These are phyloP conservation scores for Schizosaccharomyces lindneri DNA, from an alignment of 805 yeast species.

Conservation along the genomic window DNA sequence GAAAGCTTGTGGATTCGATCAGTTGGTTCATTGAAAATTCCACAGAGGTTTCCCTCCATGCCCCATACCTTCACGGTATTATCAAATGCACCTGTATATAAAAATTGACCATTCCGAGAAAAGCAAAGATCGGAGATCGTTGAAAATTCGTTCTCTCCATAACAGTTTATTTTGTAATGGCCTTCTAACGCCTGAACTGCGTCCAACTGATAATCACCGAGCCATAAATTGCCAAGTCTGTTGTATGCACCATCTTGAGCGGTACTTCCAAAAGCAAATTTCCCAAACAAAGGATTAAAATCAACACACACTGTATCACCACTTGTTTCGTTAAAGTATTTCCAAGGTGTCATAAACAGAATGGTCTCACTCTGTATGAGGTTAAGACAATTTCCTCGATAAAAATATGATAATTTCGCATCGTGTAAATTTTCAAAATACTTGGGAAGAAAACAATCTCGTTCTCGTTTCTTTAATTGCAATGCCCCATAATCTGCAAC, in stretches of 20 bases:
- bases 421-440: not conserved
- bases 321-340: not conserved
- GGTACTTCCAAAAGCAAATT: slow-evolving; percentile 1
- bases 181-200: not conserved
- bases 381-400: not conserved
- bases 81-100: not conserved
- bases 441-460: not conserved
- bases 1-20: not conserved
- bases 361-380: not conserved
- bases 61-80: not conserved
- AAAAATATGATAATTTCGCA: not conserved
- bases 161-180: not conserved
- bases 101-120: not conserved
- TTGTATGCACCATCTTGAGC: not conserved
- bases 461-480: not conserved
- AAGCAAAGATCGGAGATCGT: not conserved
- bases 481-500: not conserved
- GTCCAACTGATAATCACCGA: not conserved
- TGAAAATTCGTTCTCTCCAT: not conserved
- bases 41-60: not conserved
- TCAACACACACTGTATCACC: not conserved
- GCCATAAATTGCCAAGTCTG: slow-evolving; percentile 1
- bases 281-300: not conserved
- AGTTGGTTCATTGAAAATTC: not conserved
- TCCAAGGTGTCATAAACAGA: not conserved